phyloP scores from a whole-genome alignment of 345 rosid genomes.

The Citrus sp. region DNA sequence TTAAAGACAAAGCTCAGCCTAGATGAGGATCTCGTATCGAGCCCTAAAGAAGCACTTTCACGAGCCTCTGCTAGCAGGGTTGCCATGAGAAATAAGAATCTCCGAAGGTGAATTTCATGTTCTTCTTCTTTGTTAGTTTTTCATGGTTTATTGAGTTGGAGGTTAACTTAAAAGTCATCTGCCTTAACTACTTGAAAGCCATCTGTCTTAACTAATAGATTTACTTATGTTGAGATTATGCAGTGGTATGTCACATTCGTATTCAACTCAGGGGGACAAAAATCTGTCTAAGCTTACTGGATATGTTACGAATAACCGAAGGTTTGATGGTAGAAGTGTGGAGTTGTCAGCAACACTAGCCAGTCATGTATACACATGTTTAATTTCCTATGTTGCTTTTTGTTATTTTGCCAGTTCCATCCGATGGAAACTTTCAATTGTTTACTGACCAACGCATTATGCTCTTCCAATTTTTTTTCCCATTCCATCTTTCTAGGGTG shows the following conservation, averaged over 20 bases:
- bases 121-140: background rate
- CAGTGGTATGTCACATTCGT: slow-evolving; percentile 91
- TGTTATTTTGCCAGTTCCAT: background rate
- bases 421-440: background rate
- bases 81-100: slow-evolving; percentile 66
- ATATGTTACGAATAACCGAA: slow-evolving; percentile 33
- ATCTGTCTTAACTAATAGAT: slow-evolving; percentile 7
- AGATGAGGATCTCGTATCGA: slow-evolving; percentile 77
- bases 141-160: background rate
- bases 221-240: slow-evolving; percentile 18
- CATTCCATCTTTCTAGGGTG: slow-evolving; percentile 38
- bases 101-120: slow-evolving; percentile 51
- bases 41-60: slow-evolving; percentile 76
- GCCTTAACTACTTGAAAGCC: background rate
- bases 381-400: slow-evolving; percentile 9
- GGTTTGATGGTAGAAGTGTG: slow-evolving; percentile 45
- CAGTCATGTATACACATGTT: slow-evolving; percentile 46
- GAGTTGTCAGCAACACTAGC: slow-evolving; percentile 39
- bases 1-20: slow-evolving; percentile 75
- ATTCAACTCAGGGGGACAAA: slow-evolving; percentile 76
- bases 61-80: slow-evolving; percentile 70
- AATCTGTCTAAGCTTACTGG: slow-evolving; percentile 50
- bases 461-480: background rate
- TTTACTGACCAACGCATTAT: slow-evolving; percentile 4
- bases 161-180: background rate